Base-by-base conservation (phyloP, 192 early-diverging fungal genomes). In the Podila verticillata region DNA sequence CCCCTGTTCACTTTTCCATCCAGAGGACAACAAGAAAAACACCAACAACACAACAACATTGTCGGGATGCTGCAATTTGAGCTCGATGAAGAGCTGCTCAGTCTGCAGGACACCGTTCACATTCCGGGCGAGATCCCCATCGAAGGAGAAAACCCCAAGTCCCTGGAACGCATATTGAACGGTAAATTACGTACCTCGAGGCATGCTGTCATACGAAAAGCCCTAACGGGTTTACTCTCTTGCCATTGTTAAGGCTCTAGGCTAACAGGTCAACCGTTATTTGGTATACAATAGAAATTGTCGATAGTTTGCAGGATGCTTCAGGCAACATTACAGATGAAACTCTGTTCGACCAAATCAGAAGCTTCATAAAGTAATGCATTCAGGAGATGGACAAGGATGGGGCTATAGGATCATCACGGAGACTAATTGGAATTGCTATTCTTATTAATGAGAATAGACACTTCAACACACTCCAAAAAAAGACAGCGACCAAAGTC, bases 331-430 rank as follows among this genome's bases (percentile, higher is more conserved):
- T 88, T 49, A 72, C 73, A 13, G 85, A 88, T 56, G 29, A 57
- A 17, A 51, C 68, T 5, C 66, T 85, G 7, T 94, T 90, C 82
- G 93, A 92, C 69, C 74, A 84, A 48, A 74, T 92, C 26, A 72
- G 87, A n/a, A 93, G 92, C 68, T 92, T 92, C 63, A 81, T 95
- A 66, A 92, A 91, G 92, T 94, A 90, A 47, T 31, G 0, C 39
- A 1, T 44, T 17, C 39, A 44, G 12, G 36, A 39, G 39, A 13
- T 44, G 12, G 0, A 44, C 39, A 44, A 15, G 15, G 15, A 17
- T 15, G 15, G 17, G 4, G 39, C 39, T 44, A 15, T 44, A 15
- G 13, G 39, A 44, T 44, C 39, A 44, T 17, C 15, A 17, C 12
- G 15, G 15, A 44, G 17, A 44, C 39, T 44, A 44, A 44, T 44